Base-by-base conservation (phyloP, 2,329 filamentous ascomycete species). In the Aureobasidium zeae region DNA sequence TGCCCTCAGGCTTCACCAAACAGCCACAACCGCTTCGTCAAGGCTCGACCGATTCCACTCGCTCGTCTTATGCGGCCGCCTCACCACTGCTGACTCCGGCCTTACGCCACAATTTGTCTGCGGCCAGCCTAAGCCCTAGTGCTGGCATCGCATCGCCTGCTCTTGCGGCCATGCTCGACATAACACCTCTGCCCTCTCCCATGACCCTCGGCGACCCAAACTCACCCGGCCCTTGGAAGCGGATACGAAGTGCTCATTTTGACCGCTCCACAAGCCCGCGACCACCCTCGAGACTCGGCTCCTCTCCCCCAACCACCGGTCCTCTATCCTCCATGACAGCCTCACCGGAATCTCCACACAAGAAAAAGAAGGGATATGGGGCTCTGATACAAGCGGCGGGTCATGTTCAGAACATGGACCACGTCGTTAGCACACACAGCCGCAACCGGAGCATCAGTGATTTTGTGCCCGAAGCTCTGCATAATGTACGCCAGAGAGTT, bases 361-460 rank as follows among this genome's bases (percentile, higher is more conserved):
- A 61, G 51, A 69, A 64, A 52, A 70, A 65, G 61, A 71, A 71
- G 53, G 59, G 59, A 19, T 72, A 71, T 50, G 63, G 64, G 31
- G 62, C 60, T 46, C 53, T 71, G 22, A 61, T 65, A 49, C 60
- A 63, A 3, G 56, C 61, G 6, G 61, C 61, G 10, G 55, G 65
- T 20, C 67, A 69, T 45, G 30, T 12, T 1, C 39, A 33, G 7
- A 26, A 25, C 29, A 25, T 43, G 8, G 39, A 43, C n/a, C 13
- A 17, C 22, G 22, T 33, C 16, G 13, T 34, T 12, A 21, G 39
- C 21, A 43, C 26, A n/a, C 83, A 86, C 60, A 68, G 69, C 10
- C 76, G 84, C 47, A 87, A 91, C 60, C 75, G 88, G 54, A 95
- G 88, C 62, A 68, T 91, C 19, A 94, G 87, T 66, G 88, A 95